Conservation (phyloP, 257 asterid genomes). For the Misopates orontium region DNA sequence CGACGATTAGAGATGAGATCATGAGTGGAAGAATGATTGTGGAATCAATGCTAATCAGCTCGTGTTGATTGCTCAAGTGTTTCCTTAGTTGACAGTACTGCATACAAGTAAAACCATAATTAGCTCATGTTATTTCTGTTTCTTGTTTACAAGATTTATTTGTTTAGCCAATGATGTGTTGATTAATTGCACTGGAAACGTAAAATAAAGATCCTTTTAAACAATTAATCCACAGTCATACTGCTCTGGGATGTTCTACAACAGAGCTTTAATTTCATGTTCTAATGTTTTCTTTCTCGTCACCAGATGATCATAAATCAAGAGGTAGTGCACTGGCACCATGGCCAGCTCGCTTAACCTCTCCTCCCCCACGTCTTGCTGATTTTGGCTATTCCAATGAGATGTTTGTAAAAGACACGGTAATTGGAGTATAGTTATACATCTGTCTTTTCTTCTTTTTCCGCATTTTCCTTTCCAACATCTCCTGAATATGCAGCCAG, state of each 20-base stretch:
- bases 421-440: constrained; percentile 31
- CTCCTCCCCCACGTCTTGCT: constrained; percentile 96
- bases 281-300: constrained; percentile 21
- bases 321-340: constrained; percentile 89
- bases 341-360: constrained; percentile 87
- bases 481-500: background rate
- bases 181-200: background rate
- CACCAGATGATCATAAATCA: constrained; percentile 80
- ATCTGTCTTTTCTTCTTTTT: too few relatives aligned
- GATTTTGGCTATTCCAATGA: constrained; percentile 93
- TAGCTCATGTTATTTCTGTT: background rate
- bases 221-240: background rate
- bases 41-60: background rate
- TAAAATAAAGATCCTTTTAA: background rate
- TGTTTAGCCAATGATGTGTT: background rate
- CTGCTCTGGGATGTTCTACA: background rate
- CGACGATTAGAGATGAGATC: background rate
- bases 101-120: background rate
- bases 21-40: background rate
- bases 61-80: background rate
- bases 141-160: background rate
- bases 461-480: background rate
- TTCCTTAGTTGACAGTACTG: background rate
- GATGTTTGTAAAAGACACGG: constrained; percentile 85
- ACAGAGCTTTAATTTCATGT: background rate